Evolutionary conservation across 371 early-diverging fungal species (phyloP).

Genomic region (Saksenaea oblongispora): DNA sequence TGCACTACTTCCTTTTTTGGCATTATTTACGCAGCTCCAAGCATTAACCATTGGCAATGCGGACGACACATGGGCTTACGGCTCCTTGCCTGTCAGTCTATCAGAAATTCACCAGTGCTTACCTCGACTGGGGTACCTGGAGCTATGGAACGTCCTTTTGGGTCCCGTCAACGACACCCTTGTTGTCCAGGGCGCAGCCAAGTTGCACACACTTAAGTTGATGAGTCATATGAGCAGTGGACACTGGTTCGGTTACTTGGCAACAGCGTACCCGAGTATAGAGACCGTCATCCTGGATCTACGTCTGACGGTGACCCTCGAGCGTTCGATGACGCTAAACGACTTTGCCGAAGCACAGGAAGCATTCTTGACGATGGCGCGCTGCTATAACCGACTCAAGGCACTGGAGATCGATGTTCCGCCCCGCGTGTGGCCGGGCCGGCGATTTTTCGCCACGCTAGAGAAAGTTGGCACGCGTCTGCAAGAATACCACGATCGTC

Average conservation of each 20-base stretch:
- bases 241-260: not conserved
- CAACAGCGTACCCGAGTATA: not conserved
- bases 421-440: not conserved
- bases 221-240: not conserved
- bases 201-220: not conserved
- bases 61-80: not conserved
- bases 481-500: not conserved
- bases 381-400: not conserved
- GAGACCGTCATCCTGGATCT: not conserved
- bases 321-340: not conserved
- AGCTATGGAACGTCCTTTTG: not conserved
- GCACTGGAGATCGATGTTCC: not conserved
- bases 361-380: not conserved
- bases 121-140: not conserved
- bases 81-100: not conserved
- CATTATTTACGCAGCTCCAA: not conserved
- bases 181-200: slow-evolving; percentile 2
- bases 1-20: not conserved
- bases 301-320: not conserved
- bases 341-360: not conserved
- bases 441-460: not conserved
- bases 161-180: not conserved
- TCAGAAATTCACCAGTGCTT: not conserved
- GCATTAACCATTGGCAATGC: not conserved
- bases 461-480: not conserved